Conservation (phyloP, 805 yeast genomes). For the Saccharomyces eubayanus region DNA sequence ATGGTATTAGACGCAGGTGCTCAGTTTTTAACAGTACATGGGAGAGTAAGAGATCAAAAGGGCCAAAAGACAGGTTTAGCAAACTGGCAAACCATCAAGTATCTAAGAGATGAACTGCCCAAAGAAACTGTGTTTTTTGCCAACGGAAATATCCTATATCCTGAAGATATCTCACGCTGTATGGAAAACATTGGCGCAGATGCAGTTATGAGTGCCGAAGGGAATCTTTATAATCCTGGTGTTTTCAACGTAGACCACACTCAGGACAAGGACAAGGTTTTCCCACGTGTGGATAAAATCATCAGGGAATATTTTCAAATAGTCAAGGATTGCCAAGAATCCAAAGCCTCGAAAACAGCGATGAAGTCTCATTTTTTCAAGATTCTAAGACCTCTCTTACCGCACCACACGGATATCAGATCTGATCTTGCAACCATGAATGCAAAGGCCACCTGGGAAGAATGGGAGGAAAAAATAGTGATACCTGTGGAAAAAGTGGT, state of each 20-base stretch:
- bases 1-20: constrained; percentile 92
- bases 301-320: constrained; percentile 84
- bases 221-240: constrained; percentile 89
- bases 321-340: constrained; percentile 38
- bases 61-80: constrained; percentile 96
- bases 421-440: constrained; percentile 53
- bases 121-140: constrained; percentile 80
- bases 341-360: constrained; percentile 65
- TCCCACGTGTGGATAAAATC: constrained; percentile 78
- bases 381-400: constrained; percentile 70
- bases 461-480: constrained; percentile 48
- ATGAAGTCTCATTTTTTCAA: constrained; percentile 93
- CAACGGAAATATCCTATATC: constrained; percentile 89
- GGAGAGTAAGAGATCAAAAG: constrained; percentile 93
- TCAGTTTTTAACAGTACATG: constrained; percentile 89
- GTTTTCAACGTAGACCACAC: constrained; percentile 43
- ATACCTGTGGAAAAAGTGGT: constrained; percentile 61
- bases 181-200: constrained; percentile 59
- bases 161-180: constrained; percentile 73
- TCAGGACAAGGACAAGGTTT: constrained; percentile 52
- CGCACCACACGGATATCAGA: constrained; percentile 69
- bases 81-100: constrained; percentile 76
- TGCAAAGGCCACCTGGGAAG: constrained; percentile 38
- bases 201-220: constrained; percentile 97
- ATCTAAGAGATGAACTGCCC: constrained; percentile 69